phyloP scores from a whole-genome alignment of 805 yeast genomes.

The Nakazawaea anatomiae region DNA sequence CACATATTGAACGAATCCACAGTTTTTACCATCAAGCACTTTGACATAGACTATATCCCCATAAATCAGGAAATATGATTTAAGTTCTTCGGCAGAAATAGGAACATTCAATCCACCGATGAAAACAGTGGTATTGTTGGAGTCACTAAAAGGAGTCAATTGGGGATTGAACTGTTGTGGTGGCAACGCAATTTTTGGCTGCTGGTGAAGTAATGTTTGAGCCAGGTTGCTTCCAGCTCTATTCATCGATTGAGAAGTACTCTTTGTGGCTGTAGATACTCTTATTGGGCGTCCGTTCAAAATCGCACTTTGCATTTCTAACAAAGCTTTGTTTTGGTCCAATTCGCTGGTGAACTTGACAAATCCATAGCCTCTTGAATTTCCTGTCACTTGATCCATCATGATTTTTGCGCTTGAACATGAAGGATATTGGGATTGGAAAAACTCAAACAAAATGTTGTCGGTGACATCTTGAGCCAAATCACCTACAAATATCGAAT shows the following conservation, averaged over 20 bases:
- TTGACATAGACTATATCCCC: conserved; percentile 75
- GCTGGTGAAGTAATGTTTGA: conserved; percentile 10
- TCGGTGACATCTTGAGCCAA: conserved; percentile 71
- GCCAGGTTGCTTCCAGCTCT: conserved; percentile 12
- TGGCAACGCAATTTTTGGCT: conserved; percentile 15
- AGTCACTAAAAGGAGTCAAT: conserved; percentile 65
- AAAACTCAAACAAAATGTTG: conserved; percentile 52
- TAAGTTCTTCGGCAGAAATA: conserved; percentile 57
- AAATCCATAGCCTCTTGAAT: conserved; percentile 84
- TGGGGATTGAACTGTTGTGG: conserved; percentile 35
- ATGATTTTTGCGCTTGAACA: conserved; percentile 74
- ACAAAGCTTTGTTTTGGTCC: conserved; percentile 66
- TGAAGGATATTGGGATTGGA: conserved; percentile 65
- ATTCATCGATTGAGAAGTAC: background rate
- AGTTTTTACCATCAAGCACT: conserved; percentile 68
- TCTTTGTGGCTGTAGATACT: conserved; percentile 58
- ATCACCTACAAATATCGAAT: conserved; percentile 83
- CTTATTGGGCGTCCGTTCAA: conserved; percentile 73
- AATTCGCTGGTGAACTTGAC: conserved; percentile 63
- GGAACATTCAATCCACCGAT: conserved; percentile 65
- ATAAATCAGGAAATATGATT: conserved; percentile 54
- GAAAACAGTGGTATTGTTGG: conserved; percentile 69
- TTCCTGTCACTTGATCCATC: conserved; percentile 63
- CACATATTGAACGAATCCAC: conserved; percentile 84
- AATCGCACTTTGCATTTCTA: conserved; percentile 76